Base-by-base conservation (phyloP, 106 monocot species). In the Posidonia australis region DNA sequence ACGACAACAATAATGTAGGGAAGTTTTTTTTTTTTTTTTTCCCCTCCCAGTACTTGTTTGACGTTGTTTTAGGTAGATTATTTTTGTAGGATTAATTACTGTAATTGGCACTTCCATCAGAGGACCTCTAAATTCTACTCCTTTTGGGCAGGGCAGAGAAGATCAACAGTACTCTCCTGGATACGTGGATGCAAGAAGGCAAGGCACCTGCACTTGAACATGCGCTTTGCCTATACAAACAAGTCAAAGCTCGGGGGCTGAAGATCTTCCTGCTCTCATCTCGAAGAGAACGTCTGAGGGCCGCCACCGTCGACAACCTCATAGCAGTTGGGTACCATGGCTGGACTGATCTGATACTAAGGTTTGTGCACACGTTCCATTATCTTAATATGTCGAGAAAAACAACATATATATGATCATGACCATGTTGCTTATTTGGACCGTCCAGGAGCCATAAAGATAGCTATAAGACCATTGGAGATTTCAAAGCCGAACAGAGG, bases 231-330 rank as follows among this genome's bases (percentile, higher is more conserved):
- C 57, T 84, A 3, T 84, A 62, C 60, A 18, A 74, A 19, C 66
- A 74, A 0, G 54, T 84, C 63, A 77, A 46, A 26, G 36, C n/a
- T 0, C 46, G 63, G 60, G 80, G 84, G 12, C 12, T 84, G 30
- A 79, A 76, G 63, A 68, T 77, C 58, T 74, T 80, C 74, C 22
- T 80, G 62, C 31, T 84, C 16, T 84, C 84, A 0, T 67, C 76
- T 6, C 64, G 84, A 30, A 47, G 57, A 36, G 84, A 84, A 63
- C 17, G 74, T 61, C 67, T 84, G 14, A 42, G 84, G 17, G 62
- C 49, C 1, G 77, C 74, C 51, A 84, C 80, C 18, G 67, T 74
- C 45, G 54, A 77, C 46, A 84, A 84, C 49, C 79, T 84, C 18
- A 23, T 84, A 45, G 73, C 63, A 44, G 80, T 48, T 20, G 84